Percentiles rank a stretch among this genome's conserved stretches.
Conservation (phyloP, 2,329 filamentous ascomycete species). For the Colletotrichum liaoningense region DNA sequence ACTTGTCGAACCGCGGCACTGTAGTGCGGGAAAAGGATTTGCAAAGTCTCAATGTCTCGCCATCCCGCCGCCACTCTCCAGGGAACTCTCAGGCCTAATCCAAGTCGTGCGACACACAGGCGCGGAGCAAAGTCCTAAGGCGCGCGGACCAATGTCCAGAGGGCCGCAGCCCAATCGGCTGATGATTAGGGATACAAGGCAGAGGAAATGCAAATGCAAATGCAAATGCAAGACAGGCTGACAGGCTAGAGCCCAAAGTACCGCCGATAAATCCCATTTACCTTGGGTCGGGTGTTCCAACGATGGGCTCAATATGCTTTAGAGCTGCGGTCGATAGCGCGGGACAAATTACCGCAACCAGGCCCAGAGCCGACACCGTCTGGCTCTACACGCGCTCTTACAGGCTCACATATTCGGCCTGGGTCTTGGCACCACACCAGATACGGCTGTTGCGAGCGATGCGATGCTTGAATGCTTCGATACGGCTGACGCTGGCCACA, state of each 20-base stretch:
- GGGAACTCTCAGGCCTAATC: constrained; percentile 2
- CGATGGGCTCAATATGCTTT: constrained; percentile 20
- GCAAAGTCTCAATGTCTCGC: background rate
- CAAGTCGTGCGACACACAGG: constrained; percentile 25
- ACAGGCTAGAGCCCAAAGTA: constrained; percentile 13
- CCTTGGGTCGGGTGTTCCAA: background rate
- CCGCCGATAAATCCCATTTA: constrained; percentile 3
- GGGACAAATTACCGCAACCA: constrained; percentile 36
- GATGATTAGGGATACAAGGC: constrained; percentile 5
- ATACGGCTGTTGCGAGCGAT: constrained; percentile 23
- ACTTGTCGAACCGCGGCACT: background rate
- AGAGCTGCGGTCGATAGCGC: constrained; percentile 30
- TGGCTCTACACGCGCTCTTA: constrained; percentile 20
- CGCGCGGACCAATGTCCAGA: constrained; percentile 14
- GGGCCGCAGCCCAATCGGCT: constrained; percentile 8
- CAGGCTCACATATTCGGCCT: constrained; percentile 13
- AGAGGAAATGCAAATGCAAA: constrained; percentile 10
- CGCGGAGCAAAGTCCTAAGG: constrained; percentile 14
- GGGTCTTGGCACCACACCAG: constrained; percentile 27
- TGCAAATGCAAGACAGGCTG: constrained; percentile 6
- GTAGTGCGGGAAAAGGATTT: background rate
- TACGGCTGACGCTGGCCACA: constrained; percentile 12
- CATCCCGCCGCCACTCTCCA: background rate
- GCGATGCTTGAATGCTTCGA: constrained; percentile 9
- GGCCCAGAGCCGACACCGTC: constrained; percentile 29